Conservation (phyloP, 202 grass and related monocot species). For the Carex arenaria region DNA sequence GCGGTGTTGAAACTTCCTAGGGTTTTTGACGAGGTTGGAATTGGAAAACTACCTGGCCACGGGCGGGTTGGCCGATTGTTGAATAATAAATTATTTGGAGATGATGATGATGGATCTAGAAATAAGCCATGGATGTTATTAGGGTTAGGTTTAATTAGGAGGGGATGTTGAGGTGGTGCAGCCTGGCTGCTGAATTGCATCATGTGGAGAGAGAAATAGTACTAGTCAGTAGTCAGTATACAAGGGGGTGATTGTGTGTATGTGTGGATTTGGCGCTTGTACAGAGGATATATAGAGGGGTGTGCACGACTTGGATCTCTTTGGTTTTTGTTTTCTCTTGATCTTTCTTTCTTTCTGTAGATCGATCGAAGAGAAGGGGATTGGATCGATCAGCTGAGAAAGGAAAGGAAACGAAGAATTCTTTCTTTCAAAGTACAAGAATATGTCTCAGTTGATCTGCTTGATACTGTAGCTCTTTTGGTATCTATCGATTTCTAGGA, state of each 20-base stretch:
- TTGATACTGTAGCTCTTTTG: conserved; percentile 17
- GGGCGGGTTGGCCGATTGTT: conserved; percentile 14
- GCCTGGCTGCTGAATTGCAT: conserved; percentile 80
- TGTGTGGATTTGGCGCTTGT: conserved; percentile 87
- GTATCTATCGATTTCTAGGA: conserved; percentile 14
- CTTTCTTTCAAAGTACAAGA: conserved; percentile 46
- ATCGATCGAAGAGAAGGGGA: conserved; percentile 11
- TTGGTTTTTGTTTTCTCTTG: conserved; percentile 40
- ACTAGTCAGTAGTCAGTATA: conserved; percentile 45
- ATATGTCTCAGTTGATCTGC: conserved; percentile 61
- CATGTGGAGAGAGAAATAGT: conserved; percentile 51
- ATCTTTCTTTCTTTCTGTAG: conserved; percentile 28
- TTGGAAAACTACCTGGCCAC: conserved; percentile 44
- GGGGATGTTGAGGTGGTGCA: conserved; percentile 50
- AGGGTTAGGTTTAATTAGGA: conserved; percentile 30
- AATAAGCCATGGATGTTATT: conserved; percentile 39
- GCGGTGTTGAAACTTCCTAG: conserved; percentile 65
- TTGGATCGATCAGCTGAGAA: conserved; percentile 25
- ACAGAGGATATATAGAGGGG: conserved; percentile 87
- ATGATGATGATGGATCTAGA: conserved; percentile 42
- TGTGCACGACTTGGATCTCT: conserved; percentile 53
- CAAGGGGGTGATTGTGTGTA: conserved; percentile 42
- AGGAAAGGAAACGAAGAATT: conserved; percentile 29
- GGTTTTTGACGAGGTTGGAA: conserved; percentile 35
- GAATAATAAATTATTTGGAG: conserved; percentile 17